These are phyloP conservation scores for Hyaloscypha hepaticicola DNA, from an alignment of 495 filamentous ascomycete genomes.

Conservation along the genomic window DNA sequence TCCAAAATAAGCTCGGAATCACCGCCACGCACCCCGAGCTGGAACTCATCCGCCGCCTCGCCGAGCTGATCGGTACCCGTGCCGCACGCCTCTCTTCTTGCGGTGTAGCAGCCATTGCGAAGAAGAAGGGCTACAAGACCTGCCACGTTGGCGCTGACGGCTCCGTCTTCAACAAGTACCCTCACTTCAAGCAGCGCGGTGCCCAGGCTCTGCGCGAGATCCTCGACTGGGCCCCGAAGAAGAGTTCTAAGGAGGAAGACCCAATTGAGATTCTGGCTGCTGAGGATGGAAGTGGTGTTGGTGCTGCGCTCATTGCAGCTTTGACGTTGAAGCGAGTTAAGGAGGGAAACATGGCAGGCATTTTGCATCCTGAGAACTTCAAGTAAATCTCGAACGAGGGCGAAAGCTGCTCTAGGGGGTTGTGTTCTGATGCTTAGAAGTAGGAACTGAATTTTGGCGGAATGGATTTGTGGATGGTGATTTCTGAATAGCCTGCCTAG, in stretches of 20 bases:
- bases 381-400: constrained; percentile 21
- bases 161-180: constrained; percentile 97
- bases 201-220: constrained; percentile 90
- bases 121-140: constrained; percentile 82
- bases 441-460: no score
- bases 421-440: no score
- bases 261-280: constrained; percentile 82
- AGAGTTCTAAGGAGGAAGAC: constrained; percentile 63
- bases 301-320: constrained; percentile 90
- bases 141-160: constrained; percentile 97
- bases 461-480: not conserved
- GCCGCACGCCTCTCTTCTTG: constrained; percentile 90
- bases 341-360: constrained; percentile 75
- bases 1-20: constrained; percentile 71
- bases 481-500: not conserved
- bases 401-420: not conserved
- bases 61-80: constrained; percentile 92
- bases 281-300: constrained; percentile 95
- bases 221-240: constrained; percentile 79
- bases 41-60: constrained; percentile 81
- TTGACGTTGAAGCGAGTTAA: constrained; percentile 84
- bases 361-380: constrained; percentile 68
- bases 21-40: constrained; percentile 68
- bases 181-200: constrained; percentile 90
- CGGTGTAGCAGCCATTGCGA: constrained; percentile 92